phyloP scores from a whole-genome alignment of 2,329 filamentous ascomycete species.

The Lasiodiplodia theobromae region DNA sequence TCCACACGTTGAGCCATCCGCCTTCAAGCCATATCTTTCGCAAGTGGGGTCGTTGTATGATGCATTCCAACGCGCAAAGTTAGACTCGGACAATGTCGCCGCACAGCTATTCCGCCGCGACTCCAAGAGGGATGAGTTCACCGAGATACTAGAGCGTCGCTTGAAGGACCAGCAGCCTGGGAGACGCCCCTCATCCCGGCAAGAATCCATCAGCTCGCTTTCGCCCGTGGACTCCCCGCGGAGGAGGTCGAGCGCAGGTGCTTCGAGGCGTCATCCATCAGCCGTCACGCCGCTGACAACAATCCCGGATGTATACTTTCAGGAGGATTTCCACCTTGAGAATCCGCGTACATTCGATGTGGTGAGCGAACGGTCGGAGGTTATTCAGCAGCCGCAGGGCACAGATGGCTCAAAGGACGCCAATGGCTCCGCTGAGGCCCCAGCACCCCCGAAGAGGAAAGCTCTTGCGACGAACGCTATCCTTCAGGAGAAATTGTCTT shows the following conservation, averaged over 20 bases:
- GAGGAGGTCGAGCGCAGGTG: slow-evolving; percentile 58
- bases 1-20: slow-evolving; percentile 76
- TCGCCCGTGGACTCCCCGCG: slow-evolving; percentile 59
- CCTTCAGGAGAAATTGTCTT: slow-evolving; percentile 95
- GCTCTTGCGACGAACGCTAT: slow-evolving; percentile 95
- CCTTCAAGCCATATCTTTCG: slow-evolving; percentile 83
- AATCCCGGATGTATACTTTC: slow-evolving; percentile 92
- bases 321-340: slow-evolving; percentile 92
- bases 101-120: slow-evolving; percentile 55
- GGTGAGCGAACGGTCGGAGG: slow-evolving; percentile 93
- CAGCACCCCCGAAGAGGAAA: slow-evolving; percentile 69
- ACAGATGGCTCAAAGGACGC: slow-evolving; percentile 61
- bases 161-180: slow-evolving; percentile 44
- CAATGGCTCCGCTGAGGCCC: slow-evolving; percentile 66
- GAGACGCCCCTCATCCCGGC: slow-evolving; percentile 48
- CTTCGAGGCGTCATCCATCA: slow-evolving; percentile 66
- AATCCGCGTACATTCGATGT: slow-evolving; percentile 97
- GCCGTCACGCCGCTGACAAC: slow-evolving; percentile 87
- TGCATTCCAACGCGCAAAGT: slow-evolving; percentile 83
- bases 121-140: slow-evolving; percentile 58
- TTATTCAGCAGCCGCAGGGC: slow-evolving; percentile 72
- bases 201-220: slow-evolving; percentile 48
- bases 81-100: slow-evolving; percentile 71
- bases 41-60: slow-evolving; percentile 90
- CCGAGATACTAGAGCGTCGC: slow-evolving; percentile 55